phyloP scores from a whole-genome alignment of 495 filamentous ascomycete species.

The Friedmanniomyces endolithicus region DNA sequence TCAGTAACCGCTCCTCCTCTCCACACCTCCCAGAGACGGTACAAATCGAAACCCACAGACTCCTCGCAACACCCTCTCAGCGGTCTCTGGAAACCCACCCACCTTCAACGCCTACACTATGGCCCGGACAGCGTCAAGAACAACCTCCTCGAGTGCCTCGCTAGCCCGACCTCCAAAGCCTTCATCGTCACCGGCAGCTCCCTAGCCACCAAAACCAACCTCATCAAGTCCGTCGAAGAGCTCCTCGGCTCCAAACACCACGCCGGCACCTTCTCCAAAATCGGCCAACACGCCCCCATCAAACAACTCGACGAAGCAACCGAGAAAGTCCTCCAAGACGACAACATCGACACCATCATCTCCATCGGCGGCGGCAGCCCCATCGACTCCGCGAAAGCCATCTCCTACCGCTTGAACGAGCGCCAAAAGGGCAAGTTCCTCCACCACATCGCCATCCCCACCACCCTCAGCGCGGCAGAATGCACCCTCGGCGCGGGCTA shows the following conservation, averaged over 20 bases:
- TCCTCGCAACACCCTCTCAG: constrained; percentile 29
- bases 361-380: constrained; percentile 38
- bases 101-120: constrained; percentile 35
- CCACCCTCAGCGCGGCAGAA: constrained; percentile 38
- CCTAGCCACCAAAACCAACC: constrained; percentile 35
- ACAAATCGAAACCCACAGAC: constrained; percentile 28
- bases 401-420: constrained; percentile 33
- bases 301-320: constrained; percentile 36
- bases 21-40: constrained; percentile 5
- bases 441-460: constrained; percentile 38
- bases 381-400: constrained; percentile 38
- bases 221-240: constrained; percentile 35
- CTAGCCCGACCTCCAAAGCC: constrained; percentile 32
- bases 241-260: constrained; percentile 31
- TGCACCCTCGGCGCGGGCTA: constrained; percentile 36
- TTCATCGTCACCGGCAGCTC: constrained; percentile 41
- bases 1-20: constrained; percentile 10
- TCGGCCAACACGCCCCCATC: constrained; percentile 38
- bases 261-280: constrained; percentile 37
- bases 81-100: constrained; percentile 35
- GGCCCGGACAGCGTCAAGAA: constrained; percentile 34
- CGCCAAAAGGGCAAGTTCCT: constrained; percentile 30
- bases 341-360: constrained; percentile 37
- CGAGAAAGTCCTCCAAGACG: constrained; percentile 30
- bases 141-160: constrained; percentile 32